Evolutionary conservation across 257 asterid species (phyloP), one percentile per base, ranked within the genome.

Genomic region (Verbascum thapsus): DNA sequence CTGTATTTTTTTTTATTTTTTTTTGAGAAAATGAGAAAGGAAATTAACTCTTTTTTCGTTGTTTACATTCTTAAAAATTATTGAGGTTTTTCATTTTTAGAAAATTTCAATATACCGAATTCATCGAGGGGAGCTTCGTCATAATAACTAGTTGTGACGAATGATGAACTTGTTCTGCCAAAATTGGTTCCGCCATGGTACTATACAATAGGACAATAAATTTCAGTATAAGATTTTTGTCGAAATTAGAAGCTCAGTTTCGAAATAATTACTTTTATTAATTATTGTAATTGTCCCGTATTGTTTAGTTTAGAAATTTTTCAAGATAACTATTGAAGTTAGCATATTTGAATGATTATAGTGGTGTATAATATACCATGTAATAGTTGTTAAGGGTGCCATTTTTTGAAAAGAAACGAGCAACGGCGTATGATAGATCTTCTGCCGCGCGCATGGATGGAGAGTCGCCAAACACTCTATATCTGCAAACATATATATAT

Each of bases 121-220:
- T 90, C 97, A 66, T 92, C 99, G 0, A 92, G 78, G 30, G 99
- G 99, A 45, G 99, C 99, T 80, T 92, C 99, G 9, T 92, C 99
- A 8, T 92, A 92, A 70, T 92, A 92, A 17, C 96, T 90, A 6
- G 97, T 87, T 10, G 99, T 78, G 42, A 92, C 99, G 47, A 92
- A 92, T 6, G 97, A 87, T 15, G 99, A 92, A 39, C 84, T 67
- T 1, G 95, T 78, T 74, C 99, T 75, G n/a, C 95, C 99, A 44
- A 80, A 92, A 61, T 90, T 92, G 6, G 97, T 89, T 58, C 99
- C 99, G 18, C 99, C 99, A 0, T 87, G 81, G 72, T 68, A 92
- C 99, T 90, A 70, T 23, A 44, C n/a, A 56, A 15, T 5, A 43
- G 19, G 3, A 8, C 1, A 15, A n/a, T 4, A 35, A 10, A 4